Conservation (phyloP, 192 early-diverging fungal species). For the Funneliformis mosseae region DNA sequence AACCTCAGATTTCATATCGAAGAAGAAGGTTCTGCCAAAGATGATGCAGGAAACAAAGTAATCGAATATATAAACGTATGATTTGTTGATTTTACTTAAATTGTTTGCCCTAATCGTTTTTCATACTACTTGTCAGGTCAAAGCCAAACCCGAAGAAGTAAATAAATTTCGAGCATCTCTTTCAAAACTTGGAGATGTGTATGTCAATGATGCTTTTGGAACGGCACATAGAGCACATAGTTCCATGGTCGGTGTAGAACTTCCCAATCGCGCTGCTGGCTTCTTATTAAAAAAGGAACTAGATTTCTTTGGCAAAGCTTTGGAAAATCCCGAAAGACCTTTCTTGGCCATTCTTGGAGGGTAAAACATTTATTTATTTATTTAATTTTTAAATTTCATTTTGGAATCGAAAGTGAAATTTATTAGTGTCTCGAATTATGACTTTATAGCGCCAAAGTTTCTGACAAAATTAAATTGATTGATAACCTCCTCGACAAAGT, state of each 20-base stretch:
- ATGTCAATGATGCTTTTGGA: conserved; percentile 99
- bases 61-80: neutral
- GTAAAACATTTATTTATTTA: conserved; percentile 37
- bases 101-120: neutral
- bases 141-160: conserved; percentile 82
- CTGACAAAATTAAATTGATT: conserved; percentile 98
- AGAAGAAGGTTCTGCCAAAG: conserved; percentile 95
- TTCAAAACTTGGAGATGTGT: conserved; percentile 91
- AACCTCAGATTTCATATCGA: conserved; percentile 98
- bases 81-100: neutral
- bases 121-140: conserved; percentile 52
- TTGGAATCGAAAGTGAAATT: neutral
- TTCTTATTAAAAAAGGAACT: conserved; percentile 99
- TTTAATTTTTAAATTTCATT: neutral
- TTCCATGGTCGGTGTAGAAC: conserved; percentile 94
- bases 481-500: conserved; percentile 98
- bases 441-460: conserved; percentile 82
- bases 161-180: conserved; percentile 89
- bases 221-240: conserved; percentile 98
- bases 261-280: conserved; percentile 89
- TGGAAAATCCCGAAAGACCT: conserved; percentile 89
- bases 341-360: conserved; percentile 97
- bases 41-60: conserved; percentile 82
- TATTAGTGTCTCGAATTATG: conserved; percentile 15
- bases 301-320: conserved; percentile 96